Percentiles rank a stretch among this genome's conserved stretches.
Conservation (phyloP, 768 basidiomycete species). For the Trametes cinnabarina region DNA sequence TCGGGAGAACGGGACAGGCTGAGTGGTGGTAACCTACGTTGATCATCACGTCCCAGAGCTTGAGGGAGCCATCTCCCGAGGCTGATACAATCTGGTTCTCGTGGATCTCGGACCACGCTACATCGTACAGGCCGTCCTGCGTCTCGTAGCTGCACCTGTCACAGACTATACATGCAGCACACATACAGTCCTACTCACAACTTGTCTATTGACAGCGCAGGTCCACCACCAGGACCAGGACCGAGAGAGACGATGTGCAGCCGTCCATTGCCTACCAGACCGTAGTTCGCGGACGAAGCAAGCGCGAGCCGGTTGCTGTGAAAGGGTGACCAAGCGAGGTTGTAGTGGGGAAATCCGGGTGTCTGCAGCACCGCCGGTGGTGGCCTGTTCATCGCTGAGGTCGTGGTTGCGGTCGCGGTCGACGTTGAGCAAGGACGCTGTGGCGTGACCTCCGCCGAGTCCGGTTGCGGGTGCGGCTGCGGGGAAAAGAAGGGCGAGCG, state of each 20-base stretch:
- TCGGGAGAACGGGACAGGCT: slow-evolving; percentile 7
- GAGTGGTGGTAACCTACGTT: slow-evolving; percentile 49
- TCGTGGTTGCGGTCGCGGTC: slow-evolving; percentile 10
- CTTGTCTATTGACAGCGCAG: slow-evolving; percentile 58
- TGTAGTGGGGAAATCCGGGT: slow-evolving; percentile 82
- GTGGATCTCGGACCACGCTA: slow-evolving; percentile 94
- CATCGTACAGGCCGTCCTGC: slow-evolving; percentile 85
- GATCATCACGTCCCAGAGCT: slow-evolving; percentile 86
- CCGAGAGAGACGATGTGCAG: slow-evolving; percentile 62
- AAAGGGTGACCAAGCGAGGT: slow-evolving; percentile 84
- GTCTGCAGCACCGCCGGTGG: slow-evolving; percentile 61
- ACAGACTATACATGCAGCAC: slow-evolving; percentile 11
- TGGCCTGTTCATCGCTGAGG: slow-evolving; percentile 35
- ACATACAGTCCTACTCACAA: slow-evolving; percentile 45
- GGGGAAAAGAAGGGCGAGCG: slow-evolving; percentile 1
- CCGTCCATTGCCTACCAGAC: slow-evolving; percentile 93
- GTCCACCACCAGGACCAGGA: slow-evolving; percentile 44
- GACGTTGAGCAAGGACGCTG: background rate
- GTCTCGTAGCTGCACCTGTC: slow-evolving; percentile 79
- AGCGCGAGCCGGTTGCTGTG: slow-evolving; percentile 71
- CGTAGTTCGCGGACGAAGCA: slow-evolving; percentile 89
- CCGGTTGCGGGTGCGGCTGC: background rate
- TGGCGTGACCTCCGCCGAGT: background rate
- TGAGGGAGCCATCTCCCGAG: slow-evolving; percentile 88
- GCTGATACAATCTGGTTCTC: slow-evolving; percentile 90